Evolutionary conservation across 2,329 filamentous ascomycete genomes (phyloP), one percentile per base, ranked within the genome.

Genomic region (Neocucurbitaria cava): DNA sequence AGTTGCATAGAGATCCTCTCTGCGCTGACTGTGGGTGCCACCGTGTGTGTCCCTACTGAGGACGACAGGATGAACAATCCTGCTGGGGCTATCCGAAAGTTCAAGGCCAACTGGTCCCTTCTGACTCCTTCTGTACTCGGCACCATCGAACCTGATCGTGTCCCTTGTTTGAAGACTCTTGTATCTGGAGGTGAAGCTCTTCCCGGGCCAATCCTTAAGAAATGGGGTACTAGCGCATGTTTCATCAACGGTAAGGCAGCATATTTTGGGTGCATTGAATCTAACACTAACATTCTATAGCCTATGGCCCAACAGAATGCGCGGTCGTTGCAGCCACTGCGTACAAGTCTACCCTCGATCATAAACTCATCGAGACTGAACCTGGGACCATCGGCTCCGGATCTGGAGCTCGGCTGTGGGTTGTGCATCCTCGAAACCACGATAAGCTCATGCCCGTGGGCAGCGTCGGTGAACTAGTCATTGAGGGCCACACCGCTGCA

Each of bases 11-110:
- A 83, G 59, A 83, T 85, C 65, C 74, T 84, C 3, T 81, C 79
- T 56, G 82, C 82, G 0, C 74, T 85, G 20, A 77, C 75, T 8
- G 73, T 75, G 2, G 82, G 82, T 13, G 83, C 81, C 1, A 80
- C 78, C 20, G 73, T 85, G 10, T 84, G 82, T 63, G 82, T 85
- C 5, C 82, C 83, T 0, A 83, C 81, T 0, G 83, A 85, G 24
- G 77, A 82, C 41, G 81, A 82, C 40, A 76, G 83, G 2, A 78
- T 85, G 66, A 83, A 84, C 59, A 77, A 83, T 54, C 65, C 82
- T 24, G 80, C 78, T 52, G 79, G 78, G 4, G 78, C 78, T 15
- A 73, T 75, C 31, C 65, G 49, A 44, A 71, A 56, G 26, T 49
- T 68, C 23, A 69, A 64, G 23, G 68, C 61, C 8, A 71, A 65